Percentiles rank a stretch among this genome's conserved stretches.
phyloP scores from a whole-genome alignment of 2,329 filamentous ascomycete genomes.

The Neodidymelliopsis sp. region DNA sequence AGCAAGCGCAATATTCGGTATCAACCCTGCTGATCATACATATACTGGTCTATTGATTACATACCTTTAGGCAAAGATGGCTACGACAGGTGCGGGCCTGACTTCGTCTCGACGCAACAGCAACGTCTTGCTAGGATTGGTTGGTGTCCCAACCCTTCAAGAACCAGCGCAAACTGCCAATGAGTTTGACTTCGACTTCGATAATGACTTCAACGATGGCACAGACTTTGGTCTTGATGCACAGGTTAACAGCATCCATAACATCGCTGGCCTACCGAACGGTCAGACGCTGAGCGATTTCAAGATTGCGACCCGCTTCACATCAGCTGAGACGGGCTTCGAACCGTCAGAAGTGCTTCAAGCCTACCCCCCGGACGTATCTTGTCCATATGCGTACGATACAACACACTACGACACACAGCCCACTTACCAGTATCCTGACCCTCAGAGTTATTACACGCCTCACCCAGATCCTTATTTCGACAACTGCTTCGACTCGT shows the following conservation, averaged over 20 bases:
- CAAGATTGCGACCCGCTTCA: background rate
- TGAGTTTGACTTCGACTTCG: slow-evolving; percentile 2
- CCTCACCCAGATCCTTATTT: slow-evolving; percentile 9
- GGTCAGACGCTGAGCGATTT: background rate
- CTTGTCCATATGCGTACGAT: background rate
- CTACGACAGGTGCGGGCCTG: background rate
- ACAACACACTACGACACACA: background rate
- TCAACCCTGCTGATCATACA: slow-evolving; percentile 1
- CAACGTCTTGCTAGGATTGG: slow-evolving; percentile 5
- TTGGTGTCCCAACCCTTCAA: slow-evolving; percentile 8
- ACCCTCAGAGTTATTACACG: slow-evolving; percentile 7
- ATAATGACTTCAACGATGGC: background rate
- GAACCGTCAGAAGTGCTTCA: background rate
- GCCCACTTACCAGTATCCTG: background rate
- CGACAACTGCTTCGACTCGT: background rate
- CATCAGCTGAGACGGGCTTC: background rate
- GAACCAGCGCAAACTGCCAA: background rate
- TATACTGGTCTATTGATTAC: too few relatives aligned
- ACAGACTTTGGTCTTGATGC: slow-evolving; percentile 1
- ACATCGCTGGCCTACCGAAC: background rate
- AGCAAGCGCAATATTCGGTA: background rate
- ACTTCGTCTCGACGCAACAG: slow-evolving; percentile 3
- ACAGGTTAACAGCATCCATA: background rate
- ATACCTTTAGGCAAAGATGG: slow-evolving; percentile 1
- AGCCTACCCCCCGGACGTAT: background rate